Base-by-base conservation (phyloP, 345 rosid genomes). In the Citrus reticulata region DNA sequence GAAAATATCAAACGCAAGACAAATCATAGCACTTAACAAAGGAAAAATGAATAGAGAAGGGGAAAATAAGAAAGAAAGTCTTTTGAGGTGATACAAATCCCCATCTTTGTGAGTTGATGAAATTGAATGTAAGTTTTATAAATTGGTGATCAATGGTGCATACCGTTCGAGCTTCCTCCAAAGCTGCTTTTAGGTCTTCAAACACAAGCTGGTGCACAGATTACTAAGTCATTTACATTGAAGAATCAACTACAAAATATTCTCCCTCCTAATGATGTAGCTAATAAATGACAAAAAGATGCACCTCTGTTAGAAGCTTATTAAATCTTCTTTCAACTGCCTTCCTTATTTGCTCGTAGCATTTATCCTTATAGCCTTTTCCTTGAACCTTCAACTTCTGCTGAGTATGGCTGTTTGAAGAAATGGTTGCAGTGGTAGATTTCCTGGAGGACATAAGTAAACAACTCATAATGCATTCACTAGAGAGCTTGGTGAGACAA, bases 121-220 rank as follows among this genome's bases (percentile, higher is more conserved):
- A 25, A 27, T 49, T 25, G 60, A 6, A 19, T 51, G 79, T 22
- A 64, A 64, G 40, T 60, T 64, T 55, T 73, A 51, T 30, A 68
- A 73, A 74, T 25, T 58, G 76, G 11, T 59, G 58, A 78, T 70
- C 30, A 78, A 62, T 27, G 62, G 13, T 59, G 63, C 88, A 68
- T 92, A 97, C 99, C 90, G 9, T 85, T 83, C 86, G 91, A 80
- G 98, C 98, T 91, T 97, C 99, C 86, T 93, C 98, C 80, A 97
- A 82, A 86, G 99, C 99, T 79, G 98, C 93, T 89, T 93, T 97
- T 64, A 91, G 91, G 83, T 97, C 98, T 85, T 94, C 87, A 68
- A 90, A 88, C 67, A 93, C 98, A 85, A 93, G 91, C 99, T 97
- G 93, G 49, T 76, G 80, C 61, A 87, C 61, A 87, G 69, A 66